Conservation (phyloP, 2,329 filamentous ascomycete genomes). For the Neodidymelliopsis sp. region DNA sequence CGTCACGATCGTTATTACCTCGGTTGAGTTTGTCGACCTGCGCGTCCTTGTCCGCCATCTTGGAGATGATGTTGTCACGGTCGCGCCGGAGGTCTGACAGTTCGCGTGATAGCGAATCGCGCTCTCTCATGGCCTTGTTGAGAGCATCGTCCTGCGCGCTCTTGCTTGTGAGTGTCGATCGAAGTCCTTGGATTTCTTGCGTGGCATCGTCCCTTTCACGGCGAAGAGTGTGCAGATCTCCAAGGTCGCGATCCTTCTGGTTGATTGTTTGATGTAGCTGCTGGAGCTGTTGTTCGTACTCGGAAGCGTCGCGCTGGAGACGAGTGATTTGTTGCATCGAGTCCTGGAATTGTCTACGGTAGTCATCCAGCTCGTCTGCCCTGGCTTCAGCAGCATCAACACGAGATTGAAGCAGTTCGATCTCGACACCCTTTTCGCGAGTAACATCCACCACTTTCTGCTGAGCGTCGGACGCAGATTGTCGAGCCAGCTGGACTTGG, state of each 20-base stretch:
- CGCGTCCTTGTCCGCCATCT: conserved; percentile 39
- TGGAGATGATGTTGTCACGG: conserved; percentile 35
- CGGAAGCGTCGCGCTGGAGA: conserved; percentile 36
- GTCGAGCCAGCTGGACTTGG: conserved; percentile 50
- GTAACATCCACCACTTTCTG: conserved; percentile 48
- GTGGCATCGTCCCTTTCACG: conserved; percentile 45
- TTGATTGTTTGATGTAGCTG: conserved; percentile 39
- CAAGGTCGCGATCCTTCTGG: conserved; percentile 43
- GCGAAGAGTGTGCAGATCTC: conserved; percentile 33
- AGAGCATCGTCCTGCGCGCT: conserved; percentile 42
- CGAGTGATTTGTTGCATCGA: conserved; percentile 45
- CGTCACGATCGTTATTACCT: conserved; percentile 39
- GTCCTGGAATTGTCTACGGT: conserved; percentile 44
- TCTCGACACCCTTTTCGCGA: conserved; percentile 49
- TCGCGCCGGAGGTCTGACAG: conserved; percentile 42
- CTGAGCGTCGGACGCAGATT: conserved; percentile 49
- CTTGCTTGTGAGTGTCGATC: conserved; percentile 39
- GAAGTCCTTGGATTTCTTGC: conserved; percentile 40
- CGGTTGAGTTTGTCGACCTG: conserved; percentile 41
- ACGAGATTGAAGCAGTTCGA: conserved; percentile 46
- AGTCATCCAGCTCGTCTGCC: conserved; percentile 48
- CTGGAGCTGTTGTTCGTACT: conserved; percentile 44
- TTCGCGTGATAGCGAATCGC: conserved; percentile 37
- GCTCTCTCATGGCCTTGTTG: conserved; percentile 39
- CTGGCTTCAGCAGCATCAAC: conserved; percentile 46